These are phyloP conservation scores for Fraxinus floribunda DNA, from an alignment of 305 asterid species.

Conservation along the genomic window DNA sequence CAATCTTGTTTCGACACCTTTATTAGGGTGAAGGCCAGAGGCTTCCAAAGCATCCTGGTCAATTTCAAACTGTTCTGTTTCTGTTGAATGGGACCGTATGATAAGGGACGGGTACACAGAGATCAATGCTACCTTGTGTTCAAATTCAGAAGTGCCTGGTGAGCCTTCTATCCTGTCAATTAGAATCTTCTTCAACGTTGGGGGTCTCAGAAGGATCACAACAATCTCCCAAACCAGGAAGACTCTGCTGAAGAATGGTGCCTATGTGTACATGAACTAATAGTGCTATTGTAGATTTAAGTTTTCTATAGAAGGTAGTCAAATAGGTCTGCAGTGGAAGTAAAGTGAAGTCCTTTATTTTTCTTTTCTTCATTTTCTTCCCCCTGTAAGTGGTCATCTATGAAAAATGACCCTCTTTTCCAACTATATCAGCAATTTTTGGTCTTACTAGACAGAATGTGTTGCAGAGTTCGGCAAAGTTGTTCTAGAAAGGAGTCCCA, in stretches of 20 bases:
- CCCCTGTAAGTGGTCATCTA: constrained; percentile 25
- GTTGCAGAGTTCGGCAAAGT: constrained; percentile 64
- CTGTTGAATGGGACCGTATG: constrained; percentile 6
- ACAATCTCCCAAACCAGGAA: constrained; percentile 59
- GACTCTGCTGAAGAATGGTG: constrained; percentile 45
- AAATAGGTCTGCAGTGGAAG: constrained; percentile 5
- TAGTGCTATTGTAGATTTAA: constrained; percentile 45
- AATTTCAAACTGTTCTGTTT: constrained; percentile 18
- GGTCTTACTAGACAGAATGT: constrained; percentile 63
- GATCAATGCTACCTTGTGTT: constrained; percentile 41
- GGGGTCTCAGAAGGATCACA: constrained; percentile 48
- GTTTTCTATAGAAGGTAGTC: constrained; percentile 33
- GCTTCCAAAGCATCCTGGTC: constrained; percentile 32
- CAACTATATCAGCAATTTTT: constrained; percentile 37
- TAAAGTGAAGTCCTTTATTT: constrained; percentile 12
- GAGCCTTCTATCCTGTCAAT: constrained; percentile 34
- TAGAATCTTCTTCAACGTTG: constrained; percentile 43
- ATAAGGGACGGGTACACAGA: constrained; percentile 64
- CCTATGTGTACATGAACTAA: constrained; percentile 71
- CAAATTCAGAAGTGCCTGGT: constrained; percentile 32
- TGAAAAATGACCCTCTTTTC: constrained; percentile 26
- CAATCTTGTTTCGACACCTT: constrained; percentile 52
- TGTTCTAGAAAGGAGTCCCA: constrained; percentile 71
- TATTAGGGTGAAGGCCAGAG: constrained; percentile 35
- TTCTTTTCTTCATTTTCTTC: background rate